These are phyloP conservation scores for Hypoxylon sp. DNA, from an alignment of 2,329 filamentous ascomycete species.

Conservation along the genomic window DNA sequence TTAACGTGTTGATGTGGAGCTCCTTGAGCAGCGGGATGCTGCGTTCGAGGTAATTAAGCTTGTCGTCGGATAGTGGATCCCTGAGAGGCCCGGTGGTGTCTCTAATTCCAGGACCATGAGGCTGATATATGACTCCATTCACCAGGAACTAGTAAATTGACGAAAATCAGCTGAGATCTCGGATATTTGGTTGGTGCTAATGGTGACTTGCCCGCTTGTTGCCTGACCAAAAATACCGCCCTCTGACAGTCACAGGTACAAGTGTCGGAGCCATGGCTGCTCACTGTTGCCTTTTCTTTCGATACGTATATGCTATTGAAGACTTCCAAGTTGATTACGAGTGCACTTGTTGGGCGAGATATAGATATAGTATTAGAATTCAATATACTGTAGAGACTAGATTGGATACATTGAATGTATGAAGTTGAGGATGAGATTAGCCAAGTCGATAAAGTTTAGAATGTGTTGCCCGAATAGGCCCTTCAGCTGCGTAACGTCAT, in stretches of 20 bases:
- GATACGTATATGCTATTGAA: conserved; percentile 4
- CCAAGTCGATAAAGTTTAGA: not conserved
- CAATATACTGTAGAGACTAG: not conserved
- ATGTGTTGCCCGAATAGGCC: not conserved
- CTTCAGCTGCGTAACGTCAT: conserved; percentile 20
- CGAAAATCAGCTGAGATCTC: not conserved
- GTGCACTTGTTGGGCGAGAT: not conserved
- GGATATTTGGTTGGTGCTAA: not conserved
- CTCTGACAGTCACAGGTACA: conserved; percentile 41
- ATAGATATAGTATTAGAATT: conserved; percentile 1
- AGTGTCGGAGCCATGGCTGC: conserved; percentile 34
- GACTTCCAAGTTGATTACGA: not conserved
- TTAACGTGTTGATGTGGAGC: conserved; percentile 50
- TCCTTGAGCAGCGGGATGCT: conserved; percentile 49
- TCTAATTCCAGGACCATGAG: not conserved
- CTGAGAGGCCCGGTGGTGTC: not conserved
- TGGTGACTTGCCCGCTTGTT: conserved; percentile 41
- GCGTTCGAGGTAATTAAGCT: conserved; percentile 43
- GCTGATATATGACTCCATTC: conserved; percentile 47
- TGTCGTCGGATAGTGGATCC: conserved; percentile 45
- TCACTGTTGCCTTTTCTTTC: conserved; percentile 1
- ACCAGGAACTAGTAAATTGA: conserved; percentile 44
- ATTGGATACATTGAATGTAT: not conserved
- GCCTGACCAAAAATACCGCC: conserved; percentile 46
- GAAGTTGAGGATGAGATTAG: conserved; percentile 4